A percentile compares a stretch with the other conserved stretches of the same genome.
These are phyloP conservation scores for Aplosporella prunicola DNA, from an alignment of 2,329 filamentous ascomycete genomes.

Conservation along the genomic window DNA sequence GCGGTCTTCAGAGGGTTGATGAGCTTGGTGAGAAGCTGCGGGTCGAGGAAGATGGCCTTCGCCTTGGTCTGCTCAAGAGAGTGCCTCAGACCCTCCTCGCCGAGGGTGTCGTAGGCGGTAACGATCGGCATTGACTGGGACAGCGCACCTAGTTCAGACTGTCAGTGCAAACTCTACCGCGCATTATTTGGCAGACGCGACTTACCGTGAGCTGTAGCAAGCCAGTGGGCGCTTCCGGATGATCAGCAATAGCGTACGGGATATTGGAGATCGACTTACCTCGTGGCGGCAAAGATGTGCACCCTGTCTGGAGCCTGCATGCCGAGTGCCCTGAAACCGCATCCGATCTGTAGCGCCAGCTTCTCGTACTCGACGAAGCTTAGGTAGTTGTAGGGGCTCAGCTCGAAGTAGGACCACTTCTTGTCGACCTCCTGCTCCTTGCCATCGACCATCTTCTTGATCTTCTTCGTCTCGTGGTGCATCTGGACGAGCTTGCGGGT, in stretches of 20 bases:
- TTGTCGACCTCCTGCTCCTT: slow-evolving; percentile 73
- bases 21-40: slow-evolving; percentile 54
- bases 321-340: slow-evolving; percentile 66
- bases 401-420: slow-evolving; percentile 85
- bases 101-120: slow-evolving; percentile 89
- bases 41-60: slow-evolving; percentile 78
- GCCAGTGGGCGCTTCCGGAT: slow-evolving; percentile 60
- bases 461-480: slow-evolving; percentile 77
- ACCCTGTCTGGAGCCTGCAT: slow-evolving; percentile 57
- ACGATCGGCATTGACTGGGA: slow-evolving; percentile 88
- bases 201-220: slow-evolving; percentile 65
- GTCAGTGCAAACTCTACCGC: slow-evolving; percentile 1
- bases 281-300: slow-evolving; percentile 75
- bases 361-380: slow-evolving; percentile 73
- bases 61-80: slow-evolving; percentile 74
- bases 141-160: slow-evolving; percentile 41
- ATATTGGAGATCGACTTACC: slow-evolving; percentile 33
- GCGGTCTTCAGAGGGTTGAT: slow-evolving; percentile 46
- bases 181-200: slow-evolving; percentile 3
- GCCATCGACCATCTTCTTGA: slow-evolving; percentile 81
- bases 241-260: slow-evolving; percentile 6
- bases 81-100: slow-evolving; percentile 73
- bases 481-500: slow-evolving; percentile 64
- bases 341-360: slow-evolving; percentile 58
- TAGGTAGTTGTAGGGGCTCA: slow-evolving; percentile 65